Conservation (phyloP, 2,329 filamentous ascomycete genomes). For the Aspergillus sp. region DNA sequence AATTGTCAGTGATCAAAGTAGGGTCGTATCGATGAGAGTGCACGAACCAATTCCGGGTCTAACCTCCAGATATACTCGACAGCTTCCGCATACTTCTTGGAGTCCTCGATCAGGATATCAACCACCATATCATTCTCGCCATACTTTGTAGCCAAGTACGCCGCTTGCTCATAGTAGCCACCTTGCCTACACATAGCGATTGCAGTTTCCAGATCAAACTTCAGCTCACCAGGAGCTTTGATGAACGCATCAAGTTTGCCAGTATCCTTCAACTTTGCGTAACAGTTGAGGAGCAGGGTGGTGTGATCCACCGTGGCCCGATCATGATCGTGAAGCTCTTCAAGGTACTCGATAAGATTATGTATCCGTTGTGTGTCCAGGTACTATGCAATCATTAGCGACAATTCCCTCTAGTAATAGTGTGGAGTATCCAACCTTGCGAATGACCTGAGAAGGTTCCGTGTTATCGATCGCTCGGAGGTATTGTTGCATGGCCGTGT, state of each 20-base stretch:
- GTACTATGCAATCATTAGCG: conserved; percentile 58
- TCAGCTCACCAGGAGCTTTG: conserved; percentile 83
- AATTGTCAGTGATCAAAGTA: conserved; percentile 33
- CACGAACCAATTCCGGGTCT: conserved; percentile 71
- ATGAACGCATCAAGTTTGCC: conserved; percentile 96
- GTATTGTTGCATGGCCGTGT: conserved; percentile 99
- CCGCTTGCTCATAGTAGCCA: conserved; percentile 94
- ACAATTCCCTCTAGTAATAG: not conserved
- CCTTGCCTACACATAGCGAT: conserved; percentile 97
- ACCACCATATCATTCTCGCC: conserved; percentile 92
- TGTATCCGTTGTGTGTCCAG: conserved; percentile 96
- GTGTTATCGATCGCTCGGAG: conserved; percentile 94
- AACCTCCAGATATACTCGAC: conserved; percentile 89
- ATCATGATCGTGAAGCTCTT: conserved; percentile 91
- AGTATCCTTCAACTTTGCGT: conserved; percentile 96
- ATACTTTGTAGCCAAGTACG: conserved; percentile 91
- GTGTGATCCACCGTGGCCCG: conserved; percentile 95
- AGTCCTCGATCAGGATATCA: conserved; percentile 93
- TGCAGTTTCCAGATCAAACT: conserved; percentile 95
- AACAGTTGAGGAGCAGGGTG: conserved; percentile 91
- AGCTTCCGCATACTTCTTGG: conserved; percentile 84
- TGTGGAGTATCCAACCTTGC: conserved; percentile 62
- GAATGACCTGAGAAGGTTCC: conserved; percentile 92
- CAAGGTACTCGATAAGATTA: conserved; percentile 94
- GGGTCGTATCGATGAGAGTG: not conserved